These are phyloP conservation scores for Penicillium corylophilum DNA, from an alignment of 2,329 filamentous ascomycete species.

Conservation along the genomic window DNA sequence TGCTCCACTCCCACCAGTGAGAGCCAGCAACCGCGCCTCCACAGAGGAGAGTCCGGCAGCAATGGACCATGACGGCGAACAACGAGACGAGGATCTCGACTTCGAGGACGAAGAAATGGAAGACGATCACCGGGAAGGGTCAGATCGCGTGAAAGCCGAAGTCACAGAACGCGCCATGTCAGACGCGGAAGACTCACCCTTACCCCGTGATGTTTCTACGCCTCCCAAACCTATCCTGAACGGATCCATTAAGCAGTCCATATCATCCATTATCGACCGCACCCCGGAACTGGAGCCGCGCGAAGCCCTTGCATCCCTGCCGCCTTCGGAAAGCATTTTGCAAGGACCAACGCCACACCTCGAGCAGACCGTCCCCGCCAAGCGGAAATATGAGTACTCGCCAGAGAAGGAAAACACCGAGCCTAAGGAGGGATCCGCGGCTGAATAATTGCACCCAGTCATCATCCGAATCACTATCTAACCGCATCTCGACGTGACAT, in stretches of 20 bases:
- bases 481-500: neutral
- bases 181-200: slow-evolving; percentile 10
- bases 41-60: slow-evolving; percentile 35
- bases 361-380: slow-evolving; percentile 19
- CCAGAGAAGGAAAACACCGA: slow-evolving; percentile 28
- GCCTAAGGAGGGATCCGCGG: slow-evolving; percentile 20
- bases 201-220: slow-evolving; percentile 11
- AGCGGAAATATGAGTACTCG: slow-evolving; percentile 25
- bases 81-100: slow-evolving; percentile 32
- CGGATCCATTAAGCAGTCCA: slow-evolving; percentile 39
- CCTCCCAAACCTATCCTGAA: slow-evolving; percentile 21
- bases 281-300: slow-evolving; percentile 27
- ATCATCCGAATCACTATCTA: neutral
- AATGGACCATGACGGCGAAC: slow-evolving; percentile 31
- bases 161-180: slow-evolving; percentile 23
- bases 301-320: slow-evolving; percentile 21
- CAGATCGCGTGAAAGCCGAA: slow-evolving; percentile 33
- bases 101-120: slow-evolving; percentile 30
- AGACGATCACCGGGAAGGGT: slow-evolving; percentile 24
- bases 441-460: slow-evolving; percentile 10
- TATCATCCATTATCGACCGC: slow-evolving; percentile 42
- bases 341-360: slow-evolving; percentile 15
- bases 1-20: slow-evolving; percentile 36
- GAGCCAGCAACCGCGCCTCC: slow-evolving; percentile 33
- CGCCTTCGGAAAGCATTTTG: slow-evolving; percentile 22